Base-by-base conservation (phyloP, 495 filamentous ascomycete species). In the Annulohypoxylon stygium region DNA sequence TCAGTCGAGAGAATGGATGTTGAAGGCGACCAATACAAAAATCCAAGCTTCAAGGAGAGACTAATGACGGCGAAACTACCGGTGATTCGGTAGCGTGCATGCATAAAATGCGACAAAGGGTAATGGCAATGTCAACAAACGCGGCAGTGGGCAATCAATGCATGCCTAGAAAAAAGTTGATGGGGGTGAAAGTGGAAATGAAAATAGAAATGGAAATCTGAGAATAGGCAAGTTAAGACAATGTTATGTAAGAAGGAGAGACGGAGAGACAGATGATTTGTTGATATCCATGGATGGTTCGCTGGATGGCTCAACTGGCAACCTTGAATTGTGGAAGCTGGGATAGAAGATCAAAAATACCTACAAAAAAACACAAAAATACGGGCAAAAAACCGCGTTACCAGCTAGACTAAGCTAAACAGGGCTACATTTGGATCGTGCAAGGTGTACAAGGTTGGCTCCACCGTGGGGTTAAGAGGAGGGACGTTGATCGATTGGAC, bases 111-210 rank as follows among this genome's bases (percentile, higher is more conserved):
- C 63, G 67, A 69, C 63, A 66, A 64, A 59, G 33, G 58, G 25
- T 14, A 54, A 54, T 54, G 50, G 68, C 66, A 75, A 57, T 66
- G 61, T 68, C 65, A 63, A 78, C 70, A 77, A 73, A 70, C 72
- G 73, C 69, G 76, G 70, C 71, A 75, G 67, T 61, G 69, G 63
- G 63, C 72, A 65, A 80, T 82, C 74, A 79, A 77, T 77, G 75
- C 75, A 75, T 67, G 66, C 45, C 66, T 53, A 47, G 68, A 47
- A 63, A 57, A 66, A 66, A 36, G 50, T 63, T 65, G 67, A 39
- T n/a, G 60, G 67, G 36, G 36, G 39, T 30, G 30, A 6, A 30
- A 30, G 5, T 30, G 30, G 3, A 30, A 6, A 30, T 30, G 30
- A n/a, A 43, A 43, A 43, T 43, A 12, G 12, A 43, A 4, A 43